Evolutionary conservation across 345 rosid species (phyloP).

Genomic region (Eucalyptus pumila): DNA sequence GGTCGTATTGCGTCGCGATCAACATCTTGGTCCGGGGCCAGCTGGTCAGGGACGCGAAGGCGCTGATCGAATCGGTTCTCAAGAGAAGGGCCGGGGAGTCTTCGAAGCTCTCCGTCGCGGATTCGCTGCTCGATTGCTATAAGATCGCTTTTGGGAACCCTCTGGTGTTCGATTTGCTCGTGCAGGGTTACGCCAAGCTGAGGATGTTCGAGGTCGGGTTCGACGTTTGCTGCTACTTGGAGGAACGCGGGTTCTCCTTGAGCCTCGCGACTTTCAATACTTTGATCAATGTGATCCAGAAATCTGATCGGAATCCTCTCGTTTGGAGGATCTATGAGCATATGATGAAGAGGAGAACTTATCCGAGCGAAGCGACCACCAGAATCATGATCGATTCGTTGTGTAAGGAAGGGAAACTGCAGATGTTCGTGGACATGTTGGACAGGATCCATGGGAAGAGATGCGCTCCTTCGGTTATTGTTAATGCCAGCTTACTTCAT

Average conservation of each 20-base stretch:
- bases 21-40: conserved; percentile 46
- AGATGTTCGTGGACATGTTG: conserved; percentile 27
- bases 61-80: conserved; percentile 45
- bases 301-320: conserved; percentile 30
- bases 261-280: conserved; percentile 44
- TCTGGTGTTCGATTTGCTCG: conserved; percentile 50
- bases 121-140: conserved; percentile 39
- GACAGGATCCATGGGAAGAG: conserved; percentile 60
- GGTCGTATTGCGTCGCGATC: conserved; percentile 40
- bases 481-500: conserved; percentile 39
- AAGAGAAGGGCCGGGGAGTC: not conserved
- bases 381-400: conserved; percentile 39
- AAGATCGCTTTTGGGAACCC: conserved; percentile 23
- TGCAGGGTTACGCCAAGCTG: conserved; percentile 58
- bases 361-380: conserved; percentile 40
- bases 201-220: conserved; percentile 50
- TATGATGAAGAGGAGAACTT: conserved; percentile 31
- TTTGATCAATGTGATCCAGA: conserved; percentile 42
- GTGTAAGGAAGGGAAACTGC: conserved; percentile 70
- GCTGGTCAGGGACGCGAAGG: conserved; percentile 50
- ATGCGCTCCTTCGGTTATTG: conserved; percentile 53
- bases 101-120: conserved; percentile 15
- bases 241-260: conserved; percentile 30
- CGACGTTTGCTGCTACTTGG: conserved; percentile 32
- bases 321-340: conserved; percentile 67